Percentiles rank a stretch among this genome's conserved stretches.
Evolutionary conservation across 2,329 filamentous ascomycete genomes (phyloP).

Genomic region (Chalaropsis thielavioides): DNA sequence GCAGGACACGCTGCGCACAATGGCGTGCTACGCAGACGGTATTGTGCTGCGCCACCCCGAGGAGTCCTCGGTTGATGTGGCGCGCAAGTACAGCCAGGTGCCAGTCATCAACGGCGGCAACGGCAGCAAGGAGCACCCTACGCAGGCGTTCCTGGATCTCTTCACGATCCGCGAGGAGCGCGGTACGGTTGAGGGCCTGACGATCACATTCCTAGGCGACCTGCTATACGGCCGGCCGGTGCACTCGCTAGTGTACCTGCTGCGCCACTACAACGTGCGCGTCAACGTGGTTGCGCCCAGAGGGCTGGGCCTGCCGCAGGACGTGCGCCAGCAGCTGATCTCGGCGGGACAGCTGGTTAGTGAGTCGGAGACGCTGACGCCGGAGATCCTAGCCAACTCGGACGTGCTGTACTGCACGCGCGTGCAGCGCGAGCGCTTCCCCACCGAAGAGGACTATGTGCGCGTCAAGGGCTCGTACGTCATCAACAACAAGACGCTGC

Average conservation of each 20-base stretch:
- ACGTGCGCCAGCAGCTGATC: constrained; percentile 58
- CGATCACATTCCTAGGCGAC: constrained; percentile 90
- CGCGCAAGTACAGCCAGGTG: constrained; percentile 74
- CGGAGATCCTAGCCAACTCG: constrained; percentile 70
- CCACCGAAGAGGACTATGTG: constrained; percentile 68
- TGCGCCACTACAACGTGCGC: constrained; percentile 88
- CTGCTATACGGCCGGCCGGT: constrained; percentile 87
- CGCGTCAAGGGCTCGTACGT: constrained; percentile 75
- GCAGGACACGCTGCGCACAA: constrained; percentile 82
- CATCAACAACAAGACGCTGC: constrained; percentile 79
- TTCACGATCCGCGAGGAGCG: constrained; percentile 98
- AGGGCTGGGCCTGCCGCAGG: constrained; percentile 58
- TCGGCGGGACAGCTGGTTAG: constrained; percentile 59
- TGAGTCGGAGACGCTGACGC: constrained; percentile 66
- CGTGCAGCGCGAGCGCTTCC: constrained; percentile 91
- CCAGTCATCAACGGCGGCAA: constrained; percentile 97
- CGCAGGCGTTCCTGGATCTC: constrained; percentile 91
- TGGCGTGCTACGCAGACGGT: constrained; percentile 88
- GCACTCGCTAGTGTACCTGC: constrained; percentile 84
- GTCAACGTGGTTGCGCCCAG: constrained; percentile 83
- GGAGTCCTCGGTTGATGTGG: constrained; percentile 63
- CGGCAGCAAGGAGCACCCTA: constrained; percentile 89
- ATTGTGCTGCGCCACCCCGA: constrained; percentile 91
- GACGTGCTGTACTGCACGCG: constrained; percentile 96
- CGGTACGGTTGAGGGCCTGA: constrained; percentile 86